phyloP scores from a whole-genome alignment of 129 eudicot genomes.

The Apium graveolens region DNA sequence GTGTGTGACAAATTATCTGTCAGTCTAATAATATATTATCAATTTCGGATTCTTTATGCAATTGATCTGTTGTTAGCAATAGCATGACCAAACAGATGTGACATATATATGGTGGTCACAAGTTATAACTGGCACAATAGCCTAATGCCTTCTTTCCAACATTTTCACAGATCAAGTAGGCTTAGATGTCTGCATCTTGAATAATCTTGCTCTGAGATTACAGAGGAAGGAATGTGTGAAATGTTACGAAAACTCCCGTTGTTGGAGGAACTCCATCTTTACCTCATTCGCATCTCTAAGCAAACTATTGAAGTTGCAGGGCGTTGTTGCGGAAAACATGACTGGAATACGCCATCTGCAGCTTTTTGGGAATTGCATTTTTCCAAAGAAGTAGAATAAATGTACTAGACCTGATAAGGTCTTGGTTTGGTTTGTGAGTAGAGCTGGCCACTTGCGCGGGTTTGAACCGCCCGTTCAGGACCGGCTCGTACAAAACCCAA shows the following conservation, averaged over 20 bases:
- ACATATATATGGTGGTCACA: no score
- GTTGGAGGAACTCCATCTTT: constrained; percentile 51
- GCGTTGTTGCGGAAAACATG: constrained; percentile 44
- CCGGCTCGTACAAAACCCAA: no score
- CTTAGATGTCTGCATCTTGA: constrained; percentile 39
- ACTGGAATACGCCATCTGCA: constrained; percentile 47
- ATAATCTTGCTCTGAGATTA: constrained; percentile 20
- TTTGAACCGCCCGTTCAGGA: no score
- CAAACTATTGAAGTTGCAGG: constrained; percentile 33
- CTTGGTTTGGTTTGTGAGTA: no score
- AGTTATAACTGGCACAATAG: not conserved
- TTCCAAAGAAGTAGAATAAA: no score
- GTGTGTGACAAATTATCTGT: no score
- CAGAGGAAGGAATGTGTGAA: constrained; percentile 19
- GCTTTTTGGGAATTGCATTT: constrained; percentile 53
- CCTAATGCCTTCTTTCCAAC: constrained; percentile 2
- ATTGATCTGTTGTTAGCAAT: no score
- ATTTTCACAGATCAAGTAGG: constrained; percentile 39
- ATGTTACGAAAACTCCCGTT: constrained; percentile 35
- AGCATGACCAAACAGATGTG: no score
- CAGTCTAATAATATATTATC: no score
- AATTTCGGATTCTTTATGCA: no score
- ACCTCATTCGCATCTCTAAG: constrained; percentile 14
- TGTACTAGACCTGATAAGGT: no score
- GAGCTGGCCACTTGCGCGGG: no score